Percentiles rank a stretch among this genome's conserved stretches.
Conservation (phyloP, 2,329 filamentous ascomycete genomes). For the Scopulariopsis brevicaulis region DNA sequence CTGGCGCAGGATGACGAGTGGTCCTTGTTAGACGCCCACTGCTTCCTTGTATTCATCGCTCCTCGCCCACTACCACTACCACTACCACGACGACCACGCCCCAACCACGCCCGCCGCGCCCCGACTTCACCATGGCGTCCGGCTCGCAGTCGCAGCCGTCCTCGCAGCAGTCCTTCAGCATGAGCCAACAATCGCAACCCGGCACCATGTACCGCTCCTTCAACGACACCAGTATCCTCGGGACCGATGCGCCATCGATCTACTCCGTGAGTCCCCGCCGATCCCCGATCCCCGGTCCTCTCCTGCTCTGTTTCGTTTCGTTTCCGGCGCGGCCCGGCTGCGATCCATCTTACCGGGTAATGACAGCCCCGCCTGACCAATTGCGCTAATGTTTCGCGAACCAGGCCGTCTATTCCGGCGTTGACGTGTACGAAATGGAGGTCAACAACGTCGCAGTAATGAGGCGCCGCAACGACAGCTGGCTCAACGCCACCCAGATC, state of each 20-base stretch:
- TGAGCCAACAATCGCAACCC: conserved; percentile 42
- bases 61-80: background rate
- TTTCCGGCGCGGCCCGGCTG: background rate
- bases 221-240: conserved; percentile 22
- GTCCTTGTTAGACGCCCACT: background rate
- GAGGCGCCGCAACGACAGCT: conserved; percentile 88
- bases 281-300: background rate
- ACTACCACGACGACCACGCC: background rate
- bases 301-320: background rate
- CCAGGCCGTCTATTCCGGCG: conserved; percentile 82
- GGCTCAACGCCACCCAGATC: conserved; percentile 97
- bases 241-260: conserved; percentile 40
- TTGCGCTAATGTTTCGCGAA: background rate
- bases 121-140: conserved; percentile 5
- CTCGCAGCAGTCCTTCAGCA: conserved; percentile 43
- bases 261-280: conserved; percentile 42
- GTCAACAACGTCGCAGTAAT: conserved; percentile 89
- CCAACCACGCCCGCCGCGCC: background rate
- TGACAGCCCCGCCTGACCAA: background rate
- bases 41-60: background rate
- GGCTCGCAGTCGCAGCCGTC: conserved; percentile 33
- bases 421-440: conserved; percentile 98
- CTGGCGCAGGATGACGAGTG: background rate
- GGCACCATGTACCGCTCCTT: conserved; percentile 26
- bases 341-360: background rate